Evolutionary conservation across 177 flowering plant genomes (phyloP).

Genomic region (Tripterygium wilfordii): DNA sequence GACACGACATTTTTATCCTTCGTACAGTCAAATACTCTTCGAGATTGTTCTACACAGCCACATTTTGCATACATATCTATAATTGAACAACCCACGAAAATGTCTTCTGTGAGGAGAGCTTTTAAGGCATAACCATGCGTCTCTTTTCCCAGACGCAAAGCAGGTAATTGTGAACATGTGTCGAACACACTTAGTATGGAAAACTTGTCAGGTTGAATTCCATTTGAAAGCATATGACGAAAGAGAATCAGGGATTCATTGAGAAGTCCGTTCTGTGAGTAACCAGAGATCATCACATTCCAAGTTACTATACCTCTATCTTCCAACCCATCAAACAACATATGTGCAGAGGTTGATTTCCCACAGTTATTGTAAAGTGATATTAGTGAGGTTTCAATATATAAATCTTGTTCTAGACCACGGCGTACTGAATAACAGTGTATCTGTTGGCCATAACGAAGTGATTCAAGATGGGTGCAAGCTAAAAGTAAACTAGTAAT

Average conservation of each 20-base stretch:
- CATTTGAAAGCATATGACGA: conserved; percentile 35
- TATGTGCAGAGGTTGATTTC: conserved; percentile 22
- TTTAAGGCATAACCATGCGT: conserved; percentile 47
- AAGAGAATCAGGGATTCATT: conserved; percentile 34
- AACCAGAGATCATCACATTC: conserved; percentile 70
- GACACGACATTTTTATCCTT: conserved; percentile 33
- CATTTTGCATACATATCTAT: conserved; percentile 65
- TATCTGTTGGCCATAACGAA: conserved; percentile 41
- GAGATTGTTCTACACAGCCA: conserved; percentile 43
- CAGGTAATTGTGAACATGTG: conserved; percentile 56
- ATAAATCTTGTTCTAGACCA: conserved; percentile 46
- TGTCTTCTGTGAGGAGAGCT: conserved; percentile 25
- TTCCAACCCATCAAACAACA: conserved; percentile 36
- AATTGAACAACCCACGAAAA: conserved; percentile 38
- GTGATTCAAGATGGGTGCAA: conserved; percentile 33
- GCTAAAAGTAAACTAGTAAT: conserved; percentile 58
- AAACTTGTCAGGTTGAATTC: conserved; percentile 34
- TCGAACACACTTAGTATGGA: conserved; percentile 31
- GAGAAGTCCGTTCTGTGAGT: conserved; percentile 37
- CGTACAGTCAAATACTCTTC: conserved; percentile 33
- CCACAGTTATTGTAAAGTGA: conserved; percentile 51
- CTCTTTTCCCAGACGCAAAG: conserved; percentile 50
- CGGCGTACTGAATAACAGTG: conserved; percentile 53
- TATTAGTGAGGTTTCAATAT: conserved; percentile 40
- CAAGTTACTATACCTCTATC: conserved; percentile 43